These are phyloP conservation scores for Apiotrichum veenhuisii DNA, from an alignment of 1,284 basidiomycete genomes.

Conservation along the genomic window DNA sequence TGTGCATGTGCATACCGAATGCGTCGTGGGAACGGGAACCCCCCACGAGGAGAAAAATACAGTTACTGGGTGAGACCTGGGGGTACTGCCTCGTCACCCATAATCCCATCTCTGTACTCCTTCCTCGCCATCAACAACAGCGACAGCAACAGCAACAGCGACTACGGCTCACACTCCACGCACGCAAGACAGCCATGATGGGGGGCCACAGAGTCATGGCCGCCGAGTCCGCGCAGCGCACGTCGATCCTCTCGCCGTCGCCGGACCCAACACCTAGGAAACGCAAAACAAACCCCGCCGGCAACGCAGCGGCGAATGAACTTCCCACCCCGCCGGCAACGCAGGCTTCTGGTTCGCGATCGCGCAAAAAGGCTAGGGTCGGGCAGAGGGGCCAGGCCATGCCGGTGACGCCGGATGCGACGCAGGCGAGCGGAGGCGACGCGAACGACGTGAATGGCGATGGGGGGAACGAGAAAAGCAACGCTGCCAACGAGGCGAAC, in stretches of 20 bases:
- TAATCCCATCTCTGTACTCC: background rate
- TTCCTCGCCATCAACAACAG: background rate
- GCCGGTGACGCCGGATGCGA: background rate
- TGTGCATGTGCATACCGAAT: background rate
- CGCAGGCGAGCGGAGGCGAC: background rate
- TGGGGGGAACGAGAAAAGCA: too few species aligned
- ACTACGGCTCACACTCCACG: background rate
- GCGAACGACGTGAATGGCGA: background rate
- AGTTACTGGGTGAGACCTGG: background rate
- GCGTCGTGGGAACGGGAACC: background rate
- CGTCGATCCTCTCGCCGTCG: background rate
- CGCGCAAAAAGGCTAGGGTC: background rate
- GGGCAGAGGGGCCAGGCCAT: background rate
- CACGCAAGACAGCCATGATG: background rate
- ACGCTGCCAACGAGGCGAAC: background rate
- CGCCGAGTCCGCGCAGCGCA: background rate
- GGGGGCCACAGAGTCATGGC: background rate
- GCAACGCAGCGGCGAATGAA: background rate
- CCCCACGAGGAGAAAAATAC: background rate
- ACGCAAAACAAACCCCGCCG: background rate
- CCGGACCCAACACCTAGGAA: background rate
- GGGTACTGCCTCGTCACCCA: background rate
- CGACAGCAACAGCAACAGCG: background rate
- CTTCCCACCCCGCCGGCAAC: background rate
- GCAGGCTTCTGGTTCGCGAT: background rate